phyloP scores from a whole-genome alignment of 768 basidiomycete genomes.

The Macrolepiota fuliginosa region DNA sequence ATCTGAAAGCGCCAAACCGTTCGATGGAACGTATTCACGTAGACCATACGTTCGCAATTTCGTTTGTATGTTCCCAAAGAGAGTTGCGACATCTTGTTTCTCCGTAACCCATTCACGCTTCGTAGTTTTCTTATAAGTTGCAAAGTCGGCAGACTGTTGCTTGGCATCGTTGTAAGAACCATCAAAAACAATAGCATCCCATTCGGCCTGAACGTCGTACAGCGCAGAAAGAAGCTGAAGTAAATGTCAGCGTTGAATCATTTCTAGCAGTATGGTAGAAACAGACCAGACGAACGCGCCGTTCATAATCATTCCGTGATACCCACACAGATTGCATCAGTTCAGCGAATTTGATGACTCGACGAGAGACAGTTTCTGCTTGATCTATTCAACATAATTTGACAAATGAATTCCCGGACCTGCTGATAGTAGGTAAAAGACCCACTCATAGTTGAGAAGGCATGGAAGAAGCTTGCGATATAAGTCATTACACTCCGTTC shows the following conservation, averaged over 20 bases:
- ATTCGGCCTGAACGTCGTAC: constrained; percentile 61
- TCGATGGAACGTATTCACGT: constrained; percentile 77
- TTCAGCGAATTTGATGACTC: constrained; percentile 95
- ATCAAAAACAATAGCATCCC: constrained; percentile 63
- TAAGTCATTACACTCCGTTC: constrained; percentile 99
- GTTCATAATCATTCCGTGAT: constrained; percentile 88
- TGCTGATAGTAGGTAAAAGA: constrained; percentile 4
- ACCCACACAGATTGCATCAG: constrained; percentile 92
- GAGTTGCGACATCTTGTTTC: constrained; percentile 79
- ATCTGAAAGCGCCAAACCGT: constrained; percentile 67
- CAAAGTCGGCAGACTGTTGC: constrained; percentile 67
- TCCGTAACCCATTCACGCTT: constrained; percentile 91
- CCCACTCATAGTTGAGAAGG: constrained; percentile 94
- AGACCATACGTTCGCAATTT: constrained; percentile 91
- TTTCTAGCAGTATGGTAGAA: neutral
- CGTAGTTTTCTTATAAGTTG: constrained; percentile 77
- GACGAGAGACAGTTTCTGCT: constrained; percentile 88
- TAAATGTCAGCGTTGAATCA: neutral
- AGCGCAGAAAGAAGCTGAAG: constrained; percentile 65
- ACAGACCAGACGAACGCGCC: constrained; percentile 67
- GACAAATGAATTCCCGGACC: neutral
- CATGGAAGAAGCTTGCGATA: constrained; percentile 96
- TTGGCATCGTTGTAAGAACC: constrained; percentile 84
- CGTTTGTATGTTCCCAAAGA: constrained; percentile 92
- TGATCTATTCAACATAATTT: constrained; percentile 58